Evolutionary conservation across 2,329 filamentous ascomycete species (phyloP), one percentile per base, ranked within the genome.

Genomic region (Metarhizium humberi): DNA sequence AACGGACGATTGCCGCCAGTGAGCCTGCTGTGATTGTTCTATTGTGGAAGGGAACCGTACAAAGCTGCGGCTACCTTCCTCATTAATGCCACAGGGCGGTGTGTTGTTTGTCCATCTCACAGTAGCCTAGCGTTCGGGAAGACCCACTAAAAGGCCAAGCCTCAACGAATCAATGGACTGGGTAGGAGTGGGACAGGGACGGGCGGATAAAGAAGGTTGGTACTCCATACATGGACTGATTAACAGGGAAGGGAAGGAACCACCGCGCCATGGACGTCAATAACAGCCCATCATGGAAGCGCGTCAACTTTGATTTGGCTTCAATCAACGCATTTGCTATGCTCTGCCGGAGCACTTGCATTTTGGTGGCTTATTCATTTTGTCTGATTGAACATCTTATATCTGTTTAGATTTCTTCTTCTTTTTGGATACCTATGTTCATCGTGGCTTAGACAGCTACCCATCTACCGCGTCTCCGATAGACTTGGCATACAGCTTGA

Each of bases 181-280:
- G 20, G 7, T 7, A 48, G 10, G 10, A 30, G 11, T 11, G 45
- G 20, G 20, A 18, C 45, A 48, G 45, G 45, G n/a, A 48, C 45
- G 42, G 29, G 43, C 25, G 20, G 50, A 45, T 45, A 43, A 16
- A 46, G 50, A 52, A 43, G 40, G 50, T 25, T 46, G 18, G 43
- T 11, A 11, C 32, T 34, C 7, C 7, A 7, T 34, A 11, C 7
- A 7, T 34, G 32, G 32, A 20, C 6, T 6, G 43, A 20, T 46
- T 20, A 11, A 29, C 43, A 48, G 45, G 45, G 20, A 29, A 29
- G 45, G 45, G 45, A 29, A 29, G 42, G 25, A 45, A 52, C 38
- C 51, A 47, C 51, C 51, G 51, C 51, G 51, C 20, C 40, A 52
- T 25, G 42, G 42, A 46, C 51, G 42, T 52, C 40, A 36, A 52